These are phyloP conservation scores for Fusarium domesticum DNA, from an alignment of 2,329 filamentous ascomycete species.

Conservation along the genomic window DNA sequence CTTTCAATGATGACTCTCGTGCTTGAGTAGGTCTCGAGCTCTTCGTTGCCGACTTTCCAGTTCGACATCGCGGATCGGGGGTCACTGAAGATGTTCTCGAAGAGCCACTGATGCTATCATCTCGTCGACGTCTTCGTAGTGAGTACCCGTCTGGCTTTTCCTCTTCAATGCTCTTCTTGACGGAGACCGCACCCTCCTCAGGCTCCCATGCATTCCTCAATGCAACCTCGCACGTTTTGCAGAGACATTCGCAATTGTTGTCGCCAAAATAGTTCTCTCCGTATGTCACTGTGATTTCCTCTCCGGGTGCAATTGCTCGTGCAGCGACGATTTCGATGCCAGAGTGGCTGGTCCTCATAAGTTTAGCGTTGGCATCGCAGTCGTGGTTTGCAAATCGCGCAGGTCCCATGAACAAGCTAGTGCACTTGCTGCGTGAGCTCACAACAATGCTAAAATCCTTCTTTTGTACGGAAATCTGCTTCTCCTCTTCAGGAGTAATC, in stretches of 20 bases:
- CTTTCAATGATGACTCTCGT: constrained; percentile 32
- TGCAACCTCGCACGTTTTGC: constrained; percentile 75
- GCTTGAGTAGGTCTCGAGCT: constrained; percentile 33
- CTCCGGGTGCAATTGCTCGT: constrained; percentile 76
- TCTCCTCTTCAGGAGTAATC: constrained; percentile 89
- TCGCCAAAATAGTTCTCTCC: constrained; percentile 95
- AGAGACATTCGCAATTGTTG: constrained; percentile 92
- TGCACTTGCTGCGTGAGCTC: constrained; percentile 84
- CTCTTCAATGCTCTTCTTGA: constrained; percentile 55
- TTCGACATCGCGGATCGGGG: constrained; percentile 52
- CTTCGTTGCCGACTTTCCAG: constrained; percentile 41
- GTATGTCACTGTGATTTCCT: constrained; percentile 96
- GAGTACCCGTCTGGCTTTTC: constrained; percentile 49
- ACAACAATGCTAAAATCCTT: constrained; percentile 98
- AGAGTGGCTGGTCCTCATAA: constrained; percentile 78
- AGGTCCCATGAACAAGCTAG: constrained; percentile 89
- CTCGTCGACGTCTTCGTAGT: constrained; percentile 52
- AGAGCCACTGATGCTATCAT: constrained; percentile 46
- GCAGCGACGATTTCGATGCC: constrained; percentile 89
- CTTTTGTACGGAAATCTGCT: constrained; percentile 72
- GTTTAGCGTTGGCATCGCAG: constrained; percentile 84
- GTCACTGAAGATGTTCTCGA: constrained; percentile 58
- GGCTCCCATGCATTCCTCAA: constrained; percentile 80
- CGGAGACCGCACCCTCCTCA: constrained; percentile 43
- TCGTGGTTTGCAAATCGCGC: constrained; percentile 97